These are phyloP conservation scores for Dactylellina haptotyla DNA, from an alignment of 2,329 filamentous ascomycete species.

Conservation along the genomic window DNA sequence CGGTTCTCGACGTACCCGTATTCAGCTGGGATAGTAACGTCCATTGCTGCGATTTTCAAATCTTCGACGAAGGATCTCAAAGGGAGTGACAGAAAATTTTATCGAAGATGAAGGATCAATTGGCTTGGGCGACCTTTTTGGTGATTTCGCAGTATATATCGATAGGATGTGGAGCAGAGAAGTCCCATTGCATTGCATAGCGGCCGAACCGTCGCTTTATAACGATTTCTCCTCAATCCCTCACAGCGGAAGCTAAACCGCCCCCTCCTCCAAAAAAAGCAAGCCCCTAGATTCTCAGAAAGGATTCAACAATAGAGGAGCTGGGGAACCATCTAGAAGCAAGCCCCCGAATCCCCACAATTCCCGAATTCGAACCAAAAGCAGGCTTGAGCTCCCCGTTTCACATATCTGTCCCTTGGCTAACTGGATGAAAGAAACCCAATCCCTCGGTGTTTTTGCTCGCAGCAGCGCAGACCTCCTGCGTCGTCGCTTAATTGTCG, in stretches of 20 bases:
- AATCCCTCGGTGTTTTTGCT: not conserved
- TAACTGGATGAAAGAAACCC: not conserved
- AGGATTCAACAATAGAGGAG: too few relatives aligned
- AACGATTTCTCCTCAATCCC: too few relatives aligned
- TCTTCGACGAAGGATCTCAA: too few relatives aligned
- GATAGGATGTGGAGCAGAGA: too few relatives aligned
- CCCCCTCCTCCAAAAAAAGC: too few relatives aligned
- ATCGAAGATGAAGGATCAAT: not conserved
- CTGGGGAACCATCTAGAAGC: conserved; percentile 29
- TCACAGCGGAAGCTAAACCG: too few relatives aligned
- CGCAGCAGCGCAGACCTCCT: too few relatives aligned
- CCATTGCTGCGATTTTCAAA: conserved; percentile 23
- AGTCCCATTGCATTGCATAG: too few relatives aligned
- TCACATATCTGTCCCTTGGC: conserved; percentile 7
- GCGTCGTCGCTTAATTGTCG: not conserved
- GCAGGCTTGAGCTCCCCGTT: not conserved
- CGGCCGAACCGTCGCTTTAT: conserved; percentile 20
- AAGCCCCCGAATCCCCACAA: not conserved
- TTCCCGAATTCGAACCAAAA: not conserved
- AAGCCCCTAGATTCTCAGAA: too few relatives aligned
- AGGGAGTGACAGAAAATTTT: too few relatives aligned
- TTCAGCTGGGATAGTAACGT: conserved; percentile 36
- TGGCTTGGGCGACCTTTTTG: too few relatives aligned
- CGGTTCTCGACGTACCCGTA: conserved; percentile 34
- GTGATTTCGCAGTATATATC: too few relatives aligned